Conservation (phyloP, 176 grass and related monocot species). For the Poa pratensis region DNA sequence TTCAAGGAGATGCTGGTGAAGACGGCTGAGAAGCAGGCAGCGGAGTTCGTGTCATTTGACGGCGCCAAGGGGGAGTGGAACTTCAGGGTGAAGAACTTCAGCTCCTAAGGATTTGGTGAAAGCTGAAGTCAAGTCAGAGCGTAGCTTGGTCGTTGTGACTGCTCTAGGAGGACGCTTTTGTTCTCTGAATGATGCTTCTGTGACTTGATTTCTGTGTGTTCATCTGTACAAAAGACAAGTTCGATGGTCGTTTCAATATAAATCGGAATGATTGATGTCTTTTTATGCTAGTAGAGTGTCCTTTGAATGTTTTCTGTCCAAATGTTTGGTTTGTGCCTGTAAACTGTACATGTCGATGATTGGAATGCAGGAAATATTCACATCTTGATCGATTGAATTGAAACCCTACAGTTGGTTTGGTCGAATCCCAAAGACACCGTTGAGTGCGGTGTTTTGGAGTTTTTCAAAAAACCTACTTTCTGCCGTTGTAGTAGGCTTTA, state of each 20-base stretch:
- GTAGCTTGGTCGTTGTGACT: slow-evolving; percentile 17
- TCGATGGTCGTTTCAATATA: background rate
- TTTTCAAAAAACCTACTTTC: too few species aligned
- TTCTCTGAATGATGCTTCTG: background rate
- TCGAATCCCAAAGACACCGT: too few species aligned
- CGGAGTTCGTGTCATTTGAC: slow-evolving; percentile 71
- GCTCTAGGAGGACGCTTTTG: background rate
- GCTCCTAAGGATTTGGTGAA: slow-evolving; percentile 46
- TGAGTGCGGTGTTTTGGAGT: too few species aligned
- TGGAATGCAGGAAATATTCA: too few species aligned
- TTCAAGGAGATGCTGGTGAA: slow-evolving; percentile 72
- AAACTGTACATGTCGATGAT: background rate
- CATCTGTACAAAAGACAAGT: background rate
- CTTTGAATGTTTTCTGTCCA: background rate
- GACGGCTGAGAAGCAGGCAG: slow-evolving; percentile 74
- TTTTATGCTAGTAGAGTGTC: background rate
- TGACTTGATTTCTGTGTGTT: background rate
- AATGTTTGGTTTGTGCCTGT: background rate
- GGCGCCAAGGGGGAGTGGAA: slow-evolving; percentile 81
- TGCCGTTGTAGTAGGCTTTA: too few species aligned
- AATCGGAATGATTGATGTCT: background rate
- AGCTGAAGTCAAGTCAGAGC: background rate
- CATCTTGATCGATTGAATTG: too few species aligned
- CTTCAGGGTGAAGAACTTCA: slow-evolving; percentile 90
- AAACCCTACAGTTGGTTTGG: too few species aligned